Conservation (phyloP, 306 rosid species). For the Medicago ruthenica region DNA sequence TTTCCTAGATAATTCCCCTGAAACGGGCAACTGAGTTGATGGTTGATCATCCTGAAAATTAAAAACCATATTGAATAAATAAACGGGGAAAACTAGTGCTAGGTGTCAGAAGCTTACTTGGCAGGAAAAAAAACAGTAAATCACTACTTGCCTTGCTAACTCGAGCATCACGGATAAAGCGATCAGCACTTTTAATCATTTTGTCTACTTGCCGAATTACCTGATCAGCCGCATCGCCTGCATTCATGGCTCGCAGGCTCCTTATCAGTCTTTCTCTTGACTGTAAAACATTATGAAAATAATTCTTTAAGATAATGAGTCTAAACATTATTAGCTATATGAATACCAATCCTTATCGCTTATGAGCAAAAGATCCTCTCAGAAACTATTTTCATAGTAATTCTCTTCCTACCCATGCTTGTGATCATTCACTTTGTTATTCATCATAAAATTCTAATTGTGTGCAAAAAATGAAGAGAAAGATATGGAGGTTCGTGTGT, state of each 20-base stretch:
- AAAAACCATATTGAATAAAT: slow-evolving; percentile 33
- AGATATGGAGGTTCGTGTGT: slow-evolving; percentile 19
- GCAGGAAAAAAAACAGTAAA: slow-evolving; percentile 17
- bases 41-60: slow-evolving; percentile 72
- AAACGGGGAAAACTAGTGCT: not conserved
- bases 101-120: slow-evolving; percentile 28
- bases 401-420: slow-evolving; percentile 24
- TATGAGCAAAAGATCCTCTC: slow-evolving; percentile 12
- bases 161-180: slow-evolving; percentile 76
- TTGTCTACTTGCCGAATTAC: slow-evolving; percentile 92
- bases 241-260: slow-evolving; percentile 88
- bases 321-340: slow-evolving; percentile 30
- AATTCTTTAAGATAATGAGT: slow-evolving; percentile 22
- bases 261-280: slow-evolving; percentile 82
- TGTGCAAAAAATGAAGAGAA: slow-evolving; percentile 12
- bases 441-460: slow-evolving; percentile 23
- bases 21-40: slow-evolving; percentile 62
- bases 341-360: slow-evolving; percentile 12
- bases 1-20: slow-evolving; percentile 72
- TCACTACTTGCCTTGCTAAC: slow-evolving; percentile 63
- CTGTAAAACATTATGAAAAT: slow-evolving; percentile 58
- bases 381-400: slow-evolving; percentile 11
- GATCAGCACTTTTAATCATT: slow-evolving; percentile 81
- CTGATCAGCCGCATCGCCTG: slow-evolving; percentile 97
- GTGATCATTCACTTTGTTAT: slow-evolving; percentile 13